Evolutionary conservation across 2,329 filamentous ascomycete species (phyloP), one percentile per base, ranked within the genome.

Genomic region (Apiospora rasikravindrae): DNA sequence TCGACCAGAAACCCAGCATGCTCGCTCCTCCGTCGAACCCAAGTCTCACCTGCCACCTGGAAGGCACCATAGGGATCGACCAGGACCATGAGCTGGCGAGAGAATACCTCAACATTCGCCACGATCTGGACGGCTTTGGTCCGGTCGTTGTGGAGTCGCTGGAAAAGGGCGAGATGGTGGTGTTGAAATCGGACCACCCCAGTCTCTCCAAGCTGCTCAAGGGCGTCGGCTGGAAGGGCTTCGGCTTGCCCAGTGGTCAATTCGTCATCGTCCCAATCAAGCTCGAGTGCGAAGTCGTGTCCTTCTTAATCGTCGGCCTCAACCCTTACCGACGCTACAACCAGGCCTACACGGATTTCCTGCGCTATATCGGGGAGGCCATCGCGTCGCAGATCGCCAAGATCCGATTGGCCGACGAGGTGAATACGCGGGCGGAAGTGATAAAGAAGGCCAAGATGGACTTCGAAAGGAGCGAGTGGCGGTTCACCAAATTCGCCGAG

Each of bases 401-500:
- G 47, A 73, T 77, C 22, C 70, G 74, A 14, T 61, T 78, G 22
- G 73, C 76, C 19, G 74, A 76, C 57, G 77, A 79, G 69, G 77
- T 78, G 14, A 67, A 71, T 1, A 73, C 73, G 1, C 73, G 77
- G n/a, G 75, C 77, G 2, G 76, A 78, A 61, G 53, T 78, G 19
- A 76, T 76, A 2, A 74, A 73, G 51, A 73, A 75, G 24, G 77
- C 77, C 1, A 73, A 73, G 7, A 45, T 75, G 14, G 73, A 77
- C 33, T 75, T 77, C 14, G 72, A 75, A 61, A 73, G 74, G 68
- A 78, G 76, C 69, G 76, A 79, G 51, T 72, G 72, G 70, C 75
- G 75, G 44, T 78, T 79, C 45, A 74, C 71, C n/a, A 75, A 73
- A 3, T 79, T 79, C 47, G 77, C 77, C 0, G 76, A 77, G 47